Percentiles rank a stretch among this genome's conserved stretches.
phyloP scores from a whole-genome alignment of 495 filamentous ascomycete species.

The Endocarpon pusillum region DNA sequence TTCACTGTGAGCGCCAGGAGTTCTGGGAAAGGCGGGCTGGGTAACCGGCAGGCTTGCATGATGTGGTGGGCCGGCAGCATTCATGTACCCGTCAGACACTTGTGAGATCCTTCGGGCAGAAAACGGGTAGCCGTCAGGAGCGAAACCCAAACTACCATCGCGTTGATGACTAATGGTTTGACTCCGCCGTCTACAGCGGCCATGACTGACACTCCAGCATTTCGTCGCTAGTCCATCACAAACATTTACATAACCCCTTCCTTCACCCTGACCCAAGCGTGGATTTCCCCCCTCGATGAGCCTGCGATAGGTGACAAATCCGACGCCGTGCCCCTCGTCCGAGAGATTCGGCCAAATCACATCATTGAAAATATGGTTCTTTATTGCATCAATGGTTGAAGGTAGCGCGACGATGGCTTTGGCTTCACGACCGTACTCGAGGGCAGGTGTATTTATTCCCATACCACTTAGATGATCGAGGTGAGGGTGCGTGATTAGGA shows the following conservation, averaged over 20 bases:
- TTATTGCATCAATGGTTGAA: slow-evolving; percentile 71
- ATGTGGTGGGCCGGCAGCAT: not conserved
- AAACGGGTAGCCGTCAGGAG: slow-evolving; percentile 14
- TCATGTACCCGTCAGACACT: slow-evolving; percentile 1
- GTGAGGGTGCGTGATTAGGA: slow-evolving; percentile 86
- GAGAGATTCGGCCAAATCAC: slow-evolving; percentile 95
- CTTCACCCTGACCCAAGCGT: slow-evolving; percentile 56
- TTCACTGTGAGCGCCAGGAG: not conserved
- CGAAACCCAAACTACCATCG: slow-evolving; percentile 31
- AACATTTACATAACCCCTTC: slow-evolving; percentile 66
- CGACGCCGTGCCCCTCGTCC: slow-evolving; percentile 88
- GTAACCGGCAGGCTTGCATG: not conserved
- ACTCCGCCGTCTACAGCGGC: slow-evolving; percentile 63
- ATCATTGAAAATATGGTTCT: slow-evolving; percentile 91
- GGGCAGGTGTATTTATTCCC: slow-evolving; percentile 76
- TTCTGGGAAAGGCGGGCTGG: not conserved
- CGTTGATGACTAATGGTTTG: slow-evolving; percentile 37
- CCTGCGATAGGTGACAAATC: slow-evolving; percentile 78
- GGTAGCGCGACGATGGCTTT: slow-evolving; percentile 77
- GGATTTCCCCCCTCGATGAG: slow-evolving; percentile 75
- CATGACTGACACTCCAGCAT: slow-evolving; percentile 68
- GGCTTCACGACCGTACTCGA: slow-evolving; percentile 51
- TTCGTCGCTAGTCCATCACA: slow-evolving; percentile 67
- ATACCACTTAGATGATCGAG: slow-evolving; percentile 85
- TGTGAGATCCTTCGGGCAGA: slow-evolving; percentile 15